Base-by-base conservation (phyloP, 1,284 basidiomycete genomes). In the Phellopilus nigrolimitatus region DNA sequence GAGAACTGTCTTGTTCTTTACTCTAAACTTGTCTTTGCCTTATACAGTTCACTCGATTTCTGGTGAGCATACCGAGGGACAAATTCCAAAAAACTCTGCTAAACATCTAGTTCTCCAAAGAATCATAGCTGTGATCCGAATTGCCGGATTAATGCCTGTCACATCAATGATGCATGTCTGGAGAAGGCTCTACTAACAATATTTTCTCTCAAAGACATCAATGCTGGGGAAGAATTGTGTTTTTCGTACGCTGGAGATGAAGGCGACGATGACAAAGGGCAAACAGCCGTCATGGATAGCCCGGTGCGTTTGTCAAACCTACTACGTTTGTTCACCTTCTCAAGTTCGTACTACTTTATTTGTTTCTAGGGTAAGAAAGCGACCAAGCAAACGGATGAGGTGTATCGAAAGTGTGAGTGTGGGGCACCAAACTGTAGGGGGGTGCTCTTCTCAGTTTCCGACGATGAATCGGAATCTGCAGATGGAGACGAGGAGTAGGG, bases 81-180 rank as follows among this genome's bases (percentile, higher is more conserved):
- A 51, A 58, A 60, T 19, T 45, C 47, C 53, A 65, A 67, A 55
- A 58, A 60, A 59, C 12, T 31, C 36, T 37, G 22, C 21, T 33
- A 6, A 13, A 40, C 17, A 27, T 28, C 37, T 49, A n/a, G 4
- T 15, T 21, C 46, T 51, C 17, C 36, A 12, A 55, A 91, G 88
- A 94, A 94, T 60, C 91, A 95, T 61, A 91, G 87, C 13, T 95
- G 92, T 62, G 82, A 91, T 56, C 91, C 93, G 0, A 97, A 95
- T 63, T 81, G 88, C 56, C 65, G 65, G 3, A 75, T 91, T 9
- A 73, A 76, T n/a, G 74, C 88, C 1, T 84, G 82, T 28, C 86
- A 89, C 56, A 79, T 83, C 57, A 80, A 86, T 54, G 82, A 84
- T 56, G 68, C 78, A 40, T 70, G 81, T 61, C 65, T 85, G 40